Evolutionary conservation across 2,329 filamentous ascomycete genomes (phyloP).

Genomic region (Neopestalotiopsis sp.): DNA sequence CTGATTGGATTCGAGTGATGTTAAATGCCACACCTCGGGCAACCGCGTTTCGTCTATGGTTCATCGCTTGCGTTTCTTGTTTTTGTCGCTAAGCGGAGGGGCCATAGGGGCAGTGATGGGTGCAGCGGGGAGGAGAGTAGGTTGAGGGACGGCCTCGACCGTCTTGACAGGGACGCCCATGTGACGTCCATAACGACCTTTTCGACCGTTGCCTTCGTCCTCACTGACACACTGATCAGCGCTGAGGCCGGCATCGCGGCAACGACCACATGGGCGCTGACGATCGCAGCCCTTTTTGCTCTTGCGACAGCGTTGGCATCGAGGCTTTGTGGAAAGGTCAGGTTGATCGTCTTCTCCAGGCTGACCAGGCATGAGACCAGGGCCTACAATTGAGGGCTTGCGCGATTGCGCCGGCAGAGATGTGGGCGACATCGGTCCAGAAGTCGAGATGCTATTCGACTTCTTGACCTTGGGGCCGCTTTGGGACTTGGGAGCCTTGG

Average conservation of each 20-base stretch:
- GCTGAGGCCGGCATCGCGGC: conserved; percentile 93
- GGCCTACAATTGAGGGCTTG: conserved; percentile 76
- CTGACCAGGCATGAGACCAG: conserved; percentile 50
- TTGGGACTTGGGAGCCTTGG: conserved; percentile 43
- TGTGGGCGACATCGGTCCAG: conserved; percentile 63
- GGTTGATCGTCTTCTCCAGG: conserved; percentile 88
- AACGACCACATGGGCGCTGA: conserved; percentile 91
- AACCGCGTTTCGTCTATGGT: not conserved
- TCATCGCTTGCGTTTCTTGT: conserved; percentile 68
- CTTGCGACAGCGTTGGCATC: conserved; percentile 97
- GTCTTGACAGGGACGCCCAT: conserved; percentile 72
- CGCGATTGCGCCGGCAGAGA: conserved; percentile 73
- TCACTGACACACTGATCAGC: conserved; percentile 96
- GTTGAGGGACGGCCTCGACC: conserved; percentile 50
- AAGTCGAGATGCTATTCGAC: conserved; percentile 39
- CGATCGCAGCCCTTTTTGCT: conserved; percentile 99
- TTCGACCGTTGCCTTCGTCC: conserved; percentile 96
- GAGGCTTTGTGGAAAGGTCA: conserved; percentile 92
- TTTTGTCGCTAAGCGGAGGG: conserved; percentile 52
- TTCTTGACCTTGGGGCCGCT: conserved; percentile 61
- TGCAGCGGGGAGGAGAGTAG: conserved; percentile 43
- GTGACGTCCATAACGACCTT: conserved; percentile 83
- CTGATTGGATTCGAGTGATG: not conserved
- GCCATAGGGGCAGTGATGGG: conserved; percentile 44
- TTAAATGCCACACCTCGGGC: not conserved